These are phyloP conservation scores for Mrakiaceae sp. DNA, from an alignment of 1,284 basidiomycete species.

Conservation along the genomic window DNA sequence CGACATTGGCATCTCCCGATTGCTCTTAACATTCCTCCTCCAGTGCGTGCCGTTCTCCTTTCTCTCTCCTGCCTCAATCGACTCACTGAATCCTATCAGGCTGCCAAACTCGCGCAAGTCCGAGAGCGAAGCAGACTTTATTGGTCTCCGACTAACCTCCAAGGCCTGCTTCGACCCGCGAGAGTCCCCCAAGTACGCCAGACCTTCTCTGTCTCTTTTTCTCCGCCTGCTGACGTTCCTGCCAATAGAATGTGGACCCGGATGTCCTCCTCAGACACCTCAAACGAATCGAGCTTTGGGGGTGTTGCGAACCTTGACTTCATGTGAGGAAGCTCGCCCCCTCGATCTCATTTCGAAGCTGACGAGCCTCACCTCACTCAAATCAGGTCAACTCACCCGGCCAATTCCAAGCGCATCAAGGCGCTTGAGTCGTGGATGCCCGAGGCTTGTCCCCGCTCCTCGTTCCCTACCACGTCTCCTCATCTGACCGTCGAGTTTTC, in stretches of 20 bases:
- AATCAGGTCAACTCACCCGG: conserved; percentile 54
- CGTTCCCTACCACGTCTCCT: background rate
- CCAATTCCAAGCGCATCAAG: conserved; percentile 54
- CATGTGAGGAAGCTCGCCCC: conserved; percentile 20
- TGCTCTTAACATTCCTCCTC: conserved; percentile 46
- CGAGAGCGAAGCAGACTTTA: conserved; percentile 71
- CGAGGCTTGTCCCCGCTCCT: conserved; percentile 24
- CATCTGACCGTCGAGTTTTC: background rate
- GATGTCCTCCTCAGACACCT: conserved; percentile 45
- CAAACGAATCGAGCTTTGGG: conserved; percentile 8
- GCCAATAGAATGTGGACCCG: conserved; percentile 54
- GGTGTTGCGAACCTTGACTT: conserved; percentile 30
- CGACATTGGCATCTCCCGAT: conserved; percentile 43
- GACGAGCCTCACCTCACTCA: background rate
- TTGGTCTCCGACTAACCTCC: conserved; percentile 60
- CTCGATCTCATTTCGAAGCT: background rate
- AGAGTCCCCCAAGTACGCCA: conserved; percentile 49
- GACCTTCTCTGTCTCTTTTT: background rate
- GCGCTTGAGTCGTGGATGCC: conserved; percentile 49
- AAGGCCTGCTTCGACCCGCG: conserved; percentile 68
- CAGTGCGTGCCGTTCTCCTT: conserved; percentile 30
- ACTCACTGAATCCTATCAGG: conserved; percentile 21
- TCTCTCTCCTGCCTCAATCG: background rate
- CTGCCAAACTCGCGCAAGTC: conserved; percentile 73
- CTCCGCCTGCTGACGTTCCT: background rate